A percentile compares a stretch with the other conserved stretches of the same genome.
phyloP scores from a whole-genome alignment of 768 basidiomycete genomes.

The Chlorophyllum brunneum region DNA sequence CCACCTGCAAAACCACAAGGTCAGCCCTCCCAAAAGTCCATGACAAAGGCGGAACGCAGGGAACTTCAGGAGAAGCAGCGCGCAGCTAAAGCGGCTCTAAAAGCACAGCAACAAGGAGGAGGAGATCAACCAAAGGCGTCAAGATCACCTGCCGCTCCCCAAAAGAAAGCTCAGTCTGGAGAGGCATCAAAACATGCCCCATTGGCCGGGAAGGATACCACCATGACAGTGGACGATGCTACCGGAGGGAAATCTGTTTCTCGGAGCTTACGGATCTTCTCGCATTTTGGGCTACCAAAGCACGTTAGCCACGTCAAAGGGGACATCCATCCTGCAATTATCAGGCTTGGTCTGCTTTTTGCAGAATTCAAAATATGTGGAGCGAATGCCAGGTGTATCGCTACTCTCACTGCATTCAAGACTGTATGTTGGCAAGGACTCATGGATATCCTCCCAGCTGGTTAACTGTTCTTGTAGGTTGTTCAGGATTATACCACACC shows the following conservation, averaged over 20 bases:
- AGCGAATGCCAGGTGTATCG: constrained; percentile 93
- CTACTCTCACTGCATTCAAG: constrained; percentile 88
- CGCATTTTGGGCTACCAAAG: constrained; percentile 81
- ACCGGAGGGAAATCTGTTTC: constrained; percentile 40
- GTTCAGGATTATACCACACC: constrained; percentile 91
- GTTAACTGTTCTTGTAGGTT: constrained; percentile 45
- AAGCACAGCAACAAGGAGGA: constrained; percentile 21
- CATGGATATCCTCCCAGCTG: constrained; percentile 12
- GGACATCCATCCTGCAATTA: constrained; percentile 87
- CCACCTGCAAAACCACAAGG: constrained; percentile 18
- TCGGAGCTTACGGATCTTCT: constrained; percentile 77
- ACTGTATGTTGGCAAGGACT: constrained; percentile 49
- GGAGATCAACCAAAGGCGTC: constrained; percentile 19
- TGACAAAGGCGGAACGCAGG: constrained; percentile 78
- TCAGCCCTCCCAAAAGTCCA: constrained; percentile 59
- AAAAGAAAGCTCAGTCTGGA: constrained; percentile 28
- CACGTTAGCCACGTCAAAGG: constrained; percentile 58
- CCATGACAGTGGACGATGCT: constrained; percentile 25
- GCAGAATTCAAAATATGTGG: constrained; percentile 90
- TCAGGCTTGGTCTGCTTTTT: constrained; percentile 85
- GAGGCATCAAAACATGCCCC: constrained; percentile 24
- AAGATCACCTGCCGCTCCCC: constrained; percentile 25
- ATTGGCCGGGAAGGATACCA: constrained; percentile 25
- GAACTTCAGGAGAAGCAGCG: constrained; percentile 79
- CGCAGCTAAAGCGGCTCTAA: constrained; percentile 64